Evolutionary conservation across 2,329 filamentous ascomycete species (phyloP), one percentile per base, ranked within the genome.

Genomic region (Colletotrichum sp.): DNA sequence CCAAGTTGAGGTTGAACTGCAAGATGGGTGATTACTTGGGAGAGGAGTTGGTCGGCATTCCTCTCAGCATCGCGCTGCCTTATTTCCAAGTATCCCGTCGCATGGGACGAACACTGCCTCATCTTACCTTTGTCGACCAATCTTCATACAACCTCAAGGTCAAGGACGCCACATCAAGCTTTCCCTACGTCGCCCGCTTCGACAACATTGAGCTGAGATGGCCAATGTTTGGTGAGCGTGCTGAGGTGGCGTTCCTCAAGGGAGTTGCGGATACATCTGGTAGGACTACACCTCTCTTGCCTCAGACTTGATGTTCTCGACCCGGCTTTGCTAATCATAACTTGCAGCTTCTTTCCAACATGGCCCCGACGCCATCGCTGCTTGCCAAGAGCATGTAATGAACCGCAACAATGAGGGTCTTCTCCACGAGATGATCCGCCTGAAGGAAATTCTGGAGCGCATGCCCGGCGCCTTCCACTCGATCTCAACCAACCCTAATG

Each of bases 391-490:
- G 72, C 84, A 88, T 57, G 88, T 90, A 36, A 90, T 90, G 88
- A 89, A 86, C 75, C 83, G 84, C 44, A 87, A 90, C 57, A 80
- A 86, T 24, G 88, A 90, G 73, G 86, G 85, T 2, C 85, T 90
- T 1, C 83, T 90, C 6, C 85, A 84, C 8, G 88, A 89, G 66
- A 85, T 90, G 83, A 84, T 90, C 60, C 83, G 86, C 2, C 82
- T 90, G 0, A 90, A 90, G 71, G 88, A 90, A 70, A 88, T 90
- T 2, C 84, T 90, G 4, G 89, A 90, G 72, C 84, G 87, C 62
- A 88, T 90, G 84, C 87, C 88, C 7, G 88, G 88, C 64, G 88
- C 89, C 8, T 90, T 91, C 68, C 89, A 90, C 77, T 86, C 88
- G 44, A 90, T 91, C 71, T 89, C 87, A 1, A 84, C 88, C 1